Percentiles rank a stretch among this genome's conserved stretches.
phyloP scores from a whole-genome alignment of 176 grass and related monocot species.

The Aegilops umbellulata region DNA sequence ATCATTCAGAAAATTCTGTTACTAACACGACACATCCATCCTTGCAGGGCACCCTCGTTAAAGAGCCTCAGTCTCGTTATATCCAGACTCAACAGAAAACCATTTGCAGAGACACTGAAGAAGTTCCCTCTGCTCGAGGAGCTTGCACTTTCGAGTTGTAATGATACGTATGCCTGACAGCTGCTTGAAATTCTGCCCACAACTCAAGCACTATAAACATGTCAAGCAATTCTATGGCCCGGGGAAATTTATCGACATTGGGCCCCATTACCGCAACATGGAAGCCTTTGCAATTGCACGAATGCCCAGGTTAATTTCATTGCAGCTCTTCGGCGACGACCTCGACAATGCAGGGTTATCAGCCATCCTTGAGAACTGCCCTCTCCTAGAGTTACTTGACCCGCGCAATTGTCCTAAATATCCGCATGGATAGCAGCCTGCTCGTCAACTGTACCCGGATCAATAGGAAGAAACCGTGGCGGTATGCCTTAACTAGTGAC shows the following conservation, averaged over 20 bases:
- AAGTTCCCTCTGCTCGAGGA: background rate
- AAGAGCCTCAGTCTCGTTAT: background rate
- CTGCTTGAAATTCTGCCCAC: background rate
- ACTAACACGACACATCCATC: too few species aligned
- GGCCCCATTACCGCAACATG: background rate
- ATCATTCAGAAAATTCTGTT: background rate
- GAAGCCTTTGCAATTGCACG: background rate
- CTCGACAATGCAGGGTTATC: background rate
- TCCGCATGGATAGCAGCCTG: background rate
- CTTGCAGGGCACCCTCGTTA: background rate
- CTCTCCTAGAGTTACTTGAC: background rate
- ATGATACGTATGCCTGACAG: background rate
- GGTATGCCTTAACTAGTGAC: background rate
- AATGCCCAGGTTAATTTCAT: background rate
- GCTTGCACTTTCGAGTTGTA: background rate
- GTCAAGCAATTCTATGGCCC: background rate
- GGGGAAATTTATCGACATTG: background rate
- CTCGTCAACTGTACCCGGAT: background rate
- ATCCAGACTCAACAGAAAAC: background rate
- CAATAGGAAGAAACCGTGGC: background rate
- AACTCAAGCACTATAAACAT: background rate
- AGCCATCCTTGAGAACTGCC: background rate
- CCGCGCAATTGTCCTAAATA: background rate
- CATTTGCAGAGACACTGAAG: background rate
- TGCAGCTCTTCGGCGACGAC: background rate